Evolutionary conservation across 331 rosid genomes (phyloP), one percentile per base, ranked within the genome.

Genomic region (Quercus phellos): DNA sequence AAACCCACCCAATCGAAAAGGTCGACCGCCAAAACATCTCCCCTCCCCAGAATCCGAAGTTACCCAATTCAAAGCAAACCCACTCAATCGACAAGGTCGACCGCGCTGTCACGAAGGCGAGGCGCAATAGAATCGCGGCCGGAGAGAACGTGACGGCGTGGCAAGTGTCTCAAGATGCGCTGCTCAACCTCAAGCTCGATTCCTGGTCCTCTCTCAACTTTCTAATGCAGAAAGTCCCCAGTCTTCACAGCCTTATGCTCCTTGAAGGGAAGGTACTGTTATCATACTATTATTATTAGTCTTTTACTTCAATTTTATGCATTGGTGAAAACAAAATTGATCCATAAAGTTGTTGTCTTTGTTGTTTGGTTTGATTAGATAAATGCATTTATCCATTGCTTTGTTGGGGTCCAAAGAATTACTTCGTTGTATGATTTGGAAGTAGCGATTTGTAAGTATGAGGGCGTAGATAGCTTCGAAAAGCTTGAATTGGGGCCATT

Each of bases 371-470:
- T 46, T 66, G 35, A 74, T 69, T 74, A 94, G 98, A 87, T 92
- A 81, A 89, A 92, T 94, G 90, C 96, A 68, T 92, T 88, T 88
- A 77, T 94, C 77, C 95, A 94, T 82, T 94, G 98, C 83, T 94
- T 92, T 87, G 93, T 90, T 73, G 95, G 86, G 69, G 98, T 87
- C 70, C 87, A 80, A 70, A 85, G 86, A 74, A 83, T 94, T 54
- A 85, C 84, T 76, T 83, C 99, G 1, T 74, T 94, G 78, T 78
- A 92, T 74, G 97, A 94, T 75, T 84, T 94, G 89, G 93, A 90
- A 87, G 82, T 80, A 73, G 92, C 91, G 17, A 85, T 94, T 42
- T 94, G 97, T 90, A 83, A 89, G 73, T 55, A 84, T 66, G 97
- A 94, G 80, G 87, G 89, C 1, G 84, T 94, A 79, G 84, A 72